Evolutionary conservation across 441 rosid genomes (phyloP), one percentile per base, ranked within the genome.

Genomic region (Populus hybrid): DNA sequence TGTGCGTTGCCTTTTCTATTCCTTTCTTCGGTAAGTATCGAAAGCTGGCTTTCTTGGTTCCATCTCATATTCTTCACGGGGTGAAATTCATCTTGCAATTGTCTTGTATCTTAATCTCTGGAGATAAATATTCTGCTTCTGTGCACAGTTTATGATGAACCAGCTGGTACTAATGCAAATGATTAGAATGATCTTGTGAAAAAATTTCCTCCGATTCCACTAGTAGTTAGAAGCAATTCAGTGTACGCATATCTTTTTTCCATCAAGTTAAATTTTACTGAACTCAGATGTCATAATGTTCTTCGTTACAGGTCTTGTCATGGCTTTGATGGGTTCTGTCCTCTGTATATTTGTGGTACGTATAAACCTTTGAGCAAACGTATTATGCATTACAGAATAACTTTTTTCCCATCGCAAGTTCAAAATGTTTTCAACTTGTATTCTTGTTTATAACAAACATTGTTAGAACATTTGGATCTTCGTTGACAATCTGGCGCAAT

Each of bases 261-360:
- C 26, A 1, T 74, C 7, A 16, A 23, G 2, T 67, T 28, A 67
- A 67, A 67, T 8, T 67, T 8, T 14, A 28, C 30, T 28, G 10
- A 10, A 74, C 65, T 67, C 30, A 72, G 65, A 50, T n/a, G 4
- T 38, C 57, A 2, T 40, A 10, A 23, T 30, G 76, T 42, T 73
- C 23, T 67, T 70, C n/a, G 10, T 80, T 78, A 80, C 87, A 92
- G 95, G 97, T 83, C 93, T 94, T 76, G 79, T 91, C 81, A 92
- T 94, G 98, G 90, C 95, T 75, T 84, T 94, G 73, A 90, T 92
- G 32, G 98, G 97, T 81, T 93, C 98, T 75, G 79, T 90, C 77
- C 92, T 95, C 77, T 85, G 94, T 81, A 66, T 90, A 78, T 90
- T 92, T 2, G 92, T 93, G 97, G 99, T 95, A 87, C 79, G 94